phyloP scores from a whole-genome alignment of 2,329 filamentous ascomycete species.

The Dactylella cylindrospora region DNA sequence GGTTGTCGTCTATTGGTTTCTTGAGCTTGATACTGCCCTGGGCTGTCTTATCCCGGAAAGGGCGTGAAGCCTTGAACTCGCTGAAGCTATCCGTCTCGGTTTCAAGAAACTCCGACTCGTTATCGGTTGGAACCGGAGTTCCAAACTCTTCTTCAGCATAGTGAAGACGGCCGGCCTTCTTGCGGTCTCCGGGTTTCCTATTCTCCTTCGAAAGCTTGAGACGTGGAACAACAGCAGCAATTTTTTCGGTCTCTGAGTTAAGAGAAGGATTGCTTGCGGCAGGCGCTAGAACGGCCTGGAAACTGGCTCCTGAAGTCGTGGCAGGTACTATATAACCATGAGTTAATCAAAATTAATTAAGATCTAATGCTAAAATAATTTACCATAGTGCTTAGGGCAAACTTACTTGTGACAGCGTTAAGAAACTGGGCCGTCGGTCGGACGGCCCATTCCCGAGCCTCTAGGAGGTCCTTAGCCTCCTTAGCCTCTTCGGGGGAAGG shows the following conservation, averaged over 20 bases:
- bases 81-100: constrained; percentile 19
- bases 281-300: neutral
- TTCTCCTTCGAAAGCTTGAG: constrained; percentile 26
- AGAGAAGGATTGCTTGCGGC: constrained; percentile 8
- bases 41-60: no score
- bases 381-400: neutral
- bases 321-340: constrained; percentile 2
- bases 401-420: constrained; percentile 18
- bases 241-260: neutral
- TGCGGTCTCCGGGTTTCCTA: constrained; percentile 7
- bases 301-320: neutral
- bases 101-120: constrained; percentile 16
- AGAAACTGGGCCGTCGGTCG: constrained; percentile 12
- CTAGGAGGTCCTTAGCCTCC: constrained; percentile 9
- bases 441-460: constrained; percentile 1
- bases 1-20: no score
- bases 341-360: no score
- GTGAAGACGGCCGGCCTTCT: neutral
- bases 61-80: neutral
- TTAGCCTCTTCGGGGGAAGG: neutral
- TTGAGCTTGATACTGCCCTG: no score
- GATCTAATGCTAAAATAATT: neutral
- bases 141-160: constrained; percentile 13
- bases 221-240: neutral
- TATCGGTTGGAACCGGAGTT: constrained; percentile 7